A percentile compares a stretch with the other conserved stretches of the same genome.
Conservation (phyloP, 139 green algal species). For the Tetratostichococcus sp. region DNA sequence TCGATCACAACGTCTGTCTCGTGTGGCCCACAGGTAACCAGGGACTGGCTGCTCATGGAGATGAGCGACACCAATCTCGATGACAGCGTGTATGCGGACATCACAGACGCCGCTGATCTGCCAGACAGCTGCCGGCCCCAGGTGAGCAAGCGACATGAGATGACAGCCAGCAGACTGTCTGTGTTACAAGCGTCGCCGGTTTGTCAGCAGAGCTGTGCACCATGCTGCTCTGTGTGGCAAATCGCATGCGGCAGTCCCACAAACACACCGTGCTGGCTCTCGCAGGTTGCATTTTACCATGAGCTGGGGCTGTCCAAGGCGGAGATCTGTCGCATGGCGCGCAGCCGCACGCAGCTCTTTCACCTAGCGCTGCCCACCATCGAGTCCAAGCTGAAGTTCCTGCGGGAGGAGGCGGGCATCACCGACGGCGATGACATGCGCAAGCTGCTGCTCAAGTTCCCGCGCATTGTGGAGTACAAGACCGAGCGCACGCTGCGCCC, state of each 20-base stretch:
- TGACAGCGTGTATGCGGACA: neutral
- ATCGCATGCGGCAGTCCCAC: neutral
- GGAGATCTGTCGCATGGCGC: conserved; percentile 11
- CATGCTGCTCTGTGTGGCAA: neutral
- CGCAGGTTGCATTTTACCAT: conserved; percentile 9
- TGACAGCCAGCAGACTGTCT: no score
- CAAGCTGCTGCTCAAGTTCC: conserved; percentile 51
- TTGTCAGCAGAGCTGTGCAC: no score
- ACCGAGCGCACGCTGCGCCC: conserved; percentile 38
- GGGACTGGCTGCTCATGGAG: conserved; percentile 1
- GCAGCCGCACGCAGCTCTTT: conserved; percentile 25
- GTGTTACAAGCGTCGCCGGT: no score
- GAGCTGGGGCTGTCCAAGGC: conserved; percentile 6
- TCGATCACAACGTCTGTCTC: no score
- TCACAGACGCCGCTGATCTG: neutral
- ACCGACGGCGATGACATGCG: conserved; percentile 30
- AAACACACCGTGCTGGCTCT: no score
- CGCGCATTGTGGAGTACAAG: conserved; percentile 48
- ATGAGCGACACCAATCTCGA: neutral
- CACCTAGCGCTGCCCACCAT: conserved; percentile 25
- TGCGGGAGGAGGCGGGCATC: conserved; percentile 34
- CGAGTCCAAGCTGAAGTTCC: conserved; percentile 39
- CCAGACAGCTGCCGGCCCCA: neutral
- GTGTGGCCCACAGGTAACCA: neutral
- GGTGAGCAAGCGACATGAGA: no score